A percentile compares a stretch with the other conserved stretches of the same genome.
These are phyloP conservation scores for Phytophthora parvispora DNA, from an alignment of 352 stramenopile species.

Conservation along the genomic window DNA sequence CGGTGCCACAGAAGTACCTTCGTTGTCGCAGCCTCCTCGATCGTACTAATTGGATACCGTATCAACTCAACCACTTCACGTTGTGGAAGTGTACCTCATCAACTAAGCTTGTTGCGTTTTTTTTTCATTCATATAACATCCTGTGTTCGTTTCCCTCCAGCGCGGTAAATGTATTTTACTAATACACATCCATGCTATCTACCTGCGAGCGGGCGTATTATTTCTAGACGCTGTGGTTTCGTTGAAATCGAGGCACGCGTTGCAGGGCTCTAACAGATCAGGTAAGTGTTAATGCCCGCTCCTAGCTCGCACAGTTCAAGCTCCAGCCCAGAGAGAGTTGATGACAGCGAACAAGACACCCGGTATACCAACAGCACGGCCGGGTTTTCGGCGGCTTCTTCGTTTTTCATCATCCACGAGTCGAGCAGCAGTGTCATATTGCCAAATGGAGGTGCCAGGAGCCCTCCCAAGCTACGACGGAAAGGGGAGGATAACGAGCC, in stretches of 20 bases:
- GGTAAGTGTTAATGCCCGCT: neutral
- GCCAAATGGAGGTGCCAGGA: constrained; percentile 29
- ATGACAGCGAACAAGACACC: constrained; percentile 5
- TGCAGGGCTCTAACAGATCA: neutral
- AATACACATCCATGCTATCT: too few relatives aligned
- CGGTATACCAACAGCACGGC: neutral
- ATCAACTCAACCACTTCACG: too few relatives aligned
- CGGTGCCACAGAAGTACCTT: too few relatives aligned
- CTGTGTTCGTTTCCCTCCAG: too few relatives aligned
- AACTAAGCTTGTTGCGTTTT: too few relatives aligned
- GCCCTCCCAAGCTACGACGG: constrained; percentile 12
- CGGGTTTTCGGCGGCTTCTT: constrained; percentile 29
- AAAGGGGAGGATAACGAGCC: neutral
- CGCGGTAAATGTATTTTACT: too few relatives aligned
- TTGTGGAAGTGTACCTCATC: too few relatives aligned
- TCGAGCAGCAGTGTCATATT: constrained; percentile 30
- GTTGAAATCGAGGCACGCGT: neutral
- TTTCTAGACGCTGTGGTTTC: neutral
- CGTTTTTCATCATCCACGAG: constrained; percentile 82
- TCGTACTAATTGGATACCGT: too few relatives aligned
- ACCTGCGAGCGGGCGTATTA: neutral
- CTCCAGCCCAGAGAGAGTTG: constrained; percentile 11
- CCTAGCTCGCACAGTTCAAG: neutral
- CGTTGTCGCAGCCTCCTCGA: too few relatives aligned
- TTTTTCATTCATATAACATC: too few relatives aligned